phyloP scores from a whole-genome alignment of 2,329 filamentous ascomycete species.

The Calonectria pteridis region DNA sequence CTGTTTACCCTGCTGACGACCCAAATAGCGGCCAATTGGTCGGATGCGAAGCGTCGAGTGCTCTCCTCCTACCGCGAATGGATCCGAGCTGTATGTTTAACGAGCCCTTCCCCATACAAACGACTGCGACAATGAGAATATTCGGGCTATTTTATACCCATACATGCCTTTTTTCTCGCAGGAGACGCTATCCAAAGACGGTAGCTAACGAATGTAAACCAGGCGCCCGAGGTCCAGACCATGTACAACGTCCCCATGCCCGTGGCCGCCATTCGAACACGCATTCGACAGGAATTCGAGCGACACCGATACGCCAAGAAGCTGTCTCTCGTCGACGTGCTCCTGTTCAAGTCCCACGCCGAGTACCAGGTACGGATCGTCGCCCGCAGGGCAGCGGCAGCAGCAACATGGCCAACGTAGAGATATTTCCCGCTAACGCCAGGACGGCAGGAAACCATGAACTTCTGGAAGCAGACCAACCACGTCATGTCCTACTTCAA shows the following conservation, averaged over 20 bases:
- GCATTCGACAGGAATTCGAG: constrained; percentile 97
- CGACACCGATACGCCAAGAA: constrained; percentile 94
- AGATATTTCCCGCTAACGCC: constrained; percentile 26
- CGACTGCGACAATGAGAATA: neutral
- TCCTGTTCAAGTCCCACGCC: constrained; percentile 90
- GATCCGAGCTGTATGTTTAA: constrained; percentile 87
- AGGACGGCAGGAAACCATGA: constrained; percentile 86
- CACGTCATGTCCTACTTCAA: constrained; percentile 98
- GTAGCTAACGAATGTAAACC: constrained; percentile 38
- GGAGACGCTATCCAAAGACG: neutral
- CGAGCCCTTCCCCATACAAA: constrained; percentile 8
- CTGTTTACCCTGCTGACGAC: constrained; percentile 50
- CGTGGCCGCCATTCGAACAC: constrained; percentile 91
- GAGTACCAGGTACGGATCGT: constrained; percentile 84
- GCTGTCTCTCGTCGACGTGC: constrained; percentile 86
- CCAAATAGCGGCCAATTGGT: constrained; percentile 83
- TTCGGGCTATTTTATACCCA: constrained; percentile 10
- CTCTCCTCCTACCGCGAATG: constrained; percentile 93
- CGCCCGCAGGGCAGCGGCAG: constrained; percentile 72
- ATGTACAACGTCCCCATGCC: constrained; percentile 96
- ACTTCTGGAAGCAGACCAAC: constrained; percentile 98
- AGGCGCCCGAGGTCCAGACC: constrained; percentile 96
- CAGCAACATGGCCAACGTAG: constrained; percentile 74
- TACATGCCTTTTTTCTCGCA: neutral
- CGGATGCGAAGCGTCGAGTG: constrained; percentile 88